Evolutionary conservation across 306 rosid species (phyloP).

Genomic region (Cucumis melo): DNA sequence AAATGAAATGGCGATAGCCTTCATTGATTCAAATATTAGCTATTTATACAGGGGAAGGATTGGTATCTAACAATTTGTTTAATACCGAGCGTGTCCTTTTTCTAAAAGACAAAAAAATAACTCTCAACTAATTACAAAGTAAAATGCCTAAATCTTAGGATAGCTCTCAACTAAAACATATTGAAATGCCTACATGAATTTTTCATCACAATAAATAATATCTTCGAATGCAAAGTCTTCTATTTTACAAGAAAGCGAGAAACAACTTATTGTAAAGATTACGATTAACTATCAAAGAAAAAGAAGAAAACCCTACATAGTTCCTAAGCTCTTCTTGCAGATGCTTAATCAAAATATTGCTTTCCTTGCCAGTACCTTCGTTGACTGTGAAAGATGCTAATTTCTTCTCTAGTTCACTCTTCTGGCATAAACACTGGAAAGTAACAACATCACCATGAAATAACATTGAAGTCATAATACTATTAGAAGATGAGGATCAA

Average conservation of each 20-base stretch:
- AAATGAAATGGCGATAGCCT: no score
- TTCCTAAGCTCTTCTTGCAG: conserved; percentile 77
- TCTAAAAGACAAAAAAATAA: no score
- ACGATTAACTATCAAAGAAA: background rate
- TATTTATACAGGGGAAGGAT: no score
- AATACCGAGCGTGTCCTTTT: no score
- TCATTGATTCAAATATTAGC: no score
- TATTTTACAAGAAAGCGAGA: background rate
- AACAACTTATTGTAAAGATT: background rate
- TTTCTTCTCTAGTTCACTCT: conserved; percentile 66
- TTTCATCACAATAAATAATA: background rate
- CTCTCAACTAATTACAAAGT: no score
- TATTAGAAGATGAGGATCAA: background rate
- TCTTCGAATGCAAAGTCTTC: background rate
- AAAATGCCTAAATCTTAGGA: no score
- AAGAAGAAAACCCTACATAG: conserved; percentile 42
- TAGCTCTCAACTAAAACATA: no score
- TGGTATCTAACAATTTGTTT: no score
- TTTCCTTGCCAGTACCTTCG: conserved; percentile 34
- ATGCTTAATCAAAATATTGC: conserved; percentile 48
- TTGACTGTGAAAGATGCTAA: conserved; percentile 44
- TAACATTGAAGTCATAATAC: background rate
- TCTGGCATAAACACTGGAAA: conserved; percentile 64
- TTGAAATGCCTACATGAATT: no score
- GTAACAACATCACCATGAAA: background rate